Evolutionary conservation across 2,329 filamentous ascomycete species (phyloP), one percentile per base, ranked within the genome.

Genomic region (Pyrenophora graminea): DNA sequence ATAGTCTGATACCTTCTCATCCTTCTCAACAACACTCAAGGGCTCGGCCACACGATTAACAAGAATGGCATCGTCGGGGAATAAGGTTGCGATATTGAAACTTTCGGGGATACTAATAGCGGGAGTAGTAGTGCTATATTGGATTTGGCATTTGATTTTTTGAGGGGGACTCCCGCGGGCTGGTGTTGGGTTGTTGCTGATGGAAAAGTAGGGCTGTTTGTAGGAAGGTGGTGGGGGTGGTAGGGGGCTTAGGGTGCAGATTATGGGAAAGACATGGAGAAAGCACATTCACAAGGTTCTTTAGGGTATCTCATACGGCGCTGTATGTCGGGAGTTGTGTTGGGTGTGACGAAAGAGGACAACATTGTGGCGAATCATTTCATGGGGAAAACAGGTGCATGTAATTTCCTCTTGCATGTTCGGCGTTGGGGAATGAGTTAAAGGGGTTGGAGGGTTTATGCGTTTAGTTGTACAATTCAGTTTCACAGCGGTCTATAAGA

Each of bases 71-170:
- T 87, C 87, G 44, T 85, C 87, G 46, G 94, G 94, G 43, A 96
- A 97, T 76, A 93, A 91, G 66, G 84, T 96, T 34, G 93, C 94
- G 13, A 87, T 97, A 33, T 75, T 99, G 55, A 97, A 97, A 74
- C 79, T 99, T 41, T 86, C 91, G 0, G 93, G 84, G 19, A 95
- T 97, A 33, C 81, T 96, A 19, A 82, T 93, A 37, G 91, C 77
- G 6, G 74, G 78, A 7, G 86, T 95, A 39, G 64, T 97, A 45
- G 74, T 91, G 49, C 68, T 96, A 33, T 97, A 90, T 75, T 91
- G 91, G 69, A 76, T 87, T 10, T 76, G 82, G 61, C 54, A 59
- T 38, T 55, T 69, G 46, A 27, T 70, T 1, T 55, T 55, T 8
- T 55, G 15, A 39, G 2, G 23, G 23, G 2, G 15, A 15, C 15